Percentiles rank a stretch among this genome's conserved stretches.
Conservation (phyloP, 805 yeast genomes). For the Starmerella tilneyi region DNA sequence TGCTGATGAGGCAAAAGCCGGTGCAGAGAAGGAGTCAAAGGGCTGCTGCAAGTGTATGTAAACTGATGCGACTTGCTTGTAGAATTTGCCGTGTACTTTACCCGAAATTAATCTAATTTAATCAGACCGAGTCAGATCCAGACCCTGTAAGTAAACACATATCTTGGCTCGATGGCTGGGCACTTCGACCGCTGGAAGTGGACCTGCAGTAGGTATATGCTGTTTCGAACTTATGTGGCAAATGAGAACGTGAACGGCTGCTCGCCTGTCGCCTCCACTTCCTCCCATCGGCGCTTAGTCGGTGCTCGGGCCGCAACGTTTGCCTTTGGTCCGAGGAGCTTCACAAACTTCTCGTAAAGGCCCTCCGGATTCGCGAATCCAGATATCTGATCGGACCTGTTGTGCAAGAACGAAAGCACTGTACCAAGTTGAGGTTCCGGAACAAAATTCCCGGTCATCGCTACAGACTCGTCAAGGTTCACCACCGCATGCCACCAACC, state of each 20-base stretch:
- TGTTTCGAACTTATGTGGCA: not conserved
- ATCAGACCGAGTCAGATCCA: no score
- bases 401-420: slow-evolving; percentile 57
- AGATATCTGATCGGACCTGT: slow-evolving; percentile 60
- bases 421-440: slow-evolving; percentile 49
- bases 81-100: not conserved
- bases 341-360: slow-evolving; percentile 50
- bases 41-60: slow-evolving; percentile 23
- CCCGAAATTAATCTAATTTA: slow-evolving; percentile 1
- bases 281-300: slow-evolving; percentile 10
- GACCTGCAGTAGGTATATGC: no score
- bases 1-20: slow-evolving; percentile 7
- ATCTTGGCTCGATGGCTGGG: no score
- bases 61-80: not conserved
- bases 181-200: no score
- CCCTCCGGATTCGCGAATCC: slow-evolving; percentile 55
- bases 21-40: slow-evolving; percentile 17
- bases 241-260: slow-evolving; percentile 19
- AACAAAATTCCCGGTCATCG: slow-evolving; percentile 81
- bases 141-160: no score
- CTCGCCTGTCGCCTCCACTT: slow-evolving; percentile 3
- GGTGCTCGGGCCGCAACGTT: slow-evolving; percentile 27
- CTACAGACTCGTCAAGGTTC: slow-evolving; percentile 59
- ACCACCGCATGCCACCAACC: slow-evolving; percentile 97
- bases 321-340: slow-evolving; percentile 38